phyloP scores from a whole-genome alignment of 805 yeast genomes.

The Yarrowia sp. region DNA sequence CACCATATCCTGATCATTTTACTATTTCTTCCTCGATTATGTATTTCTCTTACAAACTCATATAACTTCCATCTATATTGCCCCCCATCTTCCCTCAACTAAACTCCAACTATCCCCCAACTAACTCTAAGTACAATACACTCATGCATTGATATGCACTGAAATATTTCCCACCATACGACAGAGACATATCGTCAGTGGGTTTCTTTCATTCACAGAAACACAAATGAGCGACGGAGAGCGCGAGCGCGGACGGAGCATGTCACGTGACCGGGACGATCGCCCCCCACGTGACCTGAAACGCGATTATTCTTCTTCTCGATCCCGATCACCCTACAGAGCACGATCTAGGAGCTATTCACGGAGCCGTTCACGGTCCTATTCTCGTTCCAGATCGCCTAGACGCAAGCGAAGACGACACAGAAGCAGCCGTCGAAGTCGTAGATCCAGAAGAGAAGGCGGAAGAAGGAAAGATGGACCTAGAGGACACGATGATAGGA shows the following conservation, averaged over 20 bases:
- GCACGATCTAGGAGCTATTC: too few species aligned
- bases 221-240: constrained; percentile 10
- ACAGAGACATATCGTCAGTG: not conserved
- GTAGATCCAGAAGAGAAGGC: not conserved
- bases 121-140: not conserved
- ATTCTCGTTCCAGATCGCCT: constrained; percentile 12
- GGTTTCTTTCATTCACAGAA: too few species aligned
- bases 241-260: not conserved
- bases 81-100: not conserved
- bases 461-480: constrained; percentile 23
- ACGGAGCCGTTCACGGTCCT: not conserved
- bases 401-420: constrained; percentile 10
- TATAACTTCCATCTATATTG: too few species aligned
- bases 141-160: constrained; percentile 18
- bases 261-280: not conserved
- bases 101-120: not conserved
- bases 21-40: too few species aligned
- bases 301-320: not conserved
- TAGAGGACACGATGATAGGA: not conserved
- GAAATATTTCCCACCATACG: constrained; percentile 25
- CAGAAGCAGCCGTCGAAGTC: constrained; percentile 8
- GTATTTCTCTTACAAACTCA: too few species aligned
- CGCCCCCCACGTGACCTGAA: not conserved
- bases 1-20: too few species aligned
- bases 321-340: not conserved